Base-by-base conservation (phyloP, 177 flowering plant species). In the Tripterygium wilfordii region DNA sequence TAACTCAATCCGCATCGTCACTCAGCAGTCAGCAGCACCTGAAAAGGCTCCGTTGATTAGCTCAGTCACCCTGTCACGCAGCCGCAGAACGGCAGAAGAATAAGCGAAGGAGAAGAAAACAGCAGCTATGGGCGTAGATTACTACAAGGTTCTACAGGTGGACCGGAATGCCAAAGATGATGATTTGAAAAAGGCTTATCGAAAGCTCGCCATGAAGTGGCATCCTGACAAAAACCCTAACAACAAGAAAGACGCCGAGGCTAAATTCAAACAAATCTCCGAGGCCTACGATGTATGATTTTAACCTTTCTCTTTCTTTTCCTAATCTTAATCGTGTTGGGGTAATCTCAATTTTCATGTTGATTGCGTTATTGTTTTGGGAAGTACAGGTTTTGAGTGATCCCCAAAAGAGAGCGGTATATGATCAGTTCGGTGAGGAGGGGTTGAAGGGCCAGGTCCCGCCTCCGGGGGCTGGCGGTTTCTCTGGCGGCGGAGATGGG, bases 371-470 rank as follows among this genome's bases (percentile, higher is more conserved):
- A 2, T 31, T 20, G 7, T 30, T 30, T 30, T 30, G 7, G 7
- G 7, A 1, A 2, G 53, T 38, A 13, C 16, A 78, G 96, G 88
- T 87, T 38, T 45, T 87, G 66, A 87, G 96, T 50, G 96, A 87
- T 50, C 76, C 82, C 2, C 90, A 80, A 49, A 87, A 82, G 71
- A 54, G 84, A 44, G 79, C 80, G 3, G 60, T 87, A 23, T 87
- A 87, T 31, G 96, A 87, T 60, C 96, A 87, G 56, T 87, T 61
- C 33, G 96, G 96, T 0, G 96, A 87, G 59, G 89, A 82, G 61
- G 92, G 92, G 1, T 60, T 84, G 46, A 85, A 79, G 48, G 85
- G 85, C 1, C 78, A 71, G 53, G 68, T 68, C 17, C 90, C 90
- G 8, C 84, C 83, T 5, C 78, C 79, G 0, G 86, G 77, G 8